These are phyloP conservation scores for Colletotrichum euphorbiae DNA, from an alignment of 2,329 filamentous ascomycete genomes.

Conservation along the genomic window DNA sequence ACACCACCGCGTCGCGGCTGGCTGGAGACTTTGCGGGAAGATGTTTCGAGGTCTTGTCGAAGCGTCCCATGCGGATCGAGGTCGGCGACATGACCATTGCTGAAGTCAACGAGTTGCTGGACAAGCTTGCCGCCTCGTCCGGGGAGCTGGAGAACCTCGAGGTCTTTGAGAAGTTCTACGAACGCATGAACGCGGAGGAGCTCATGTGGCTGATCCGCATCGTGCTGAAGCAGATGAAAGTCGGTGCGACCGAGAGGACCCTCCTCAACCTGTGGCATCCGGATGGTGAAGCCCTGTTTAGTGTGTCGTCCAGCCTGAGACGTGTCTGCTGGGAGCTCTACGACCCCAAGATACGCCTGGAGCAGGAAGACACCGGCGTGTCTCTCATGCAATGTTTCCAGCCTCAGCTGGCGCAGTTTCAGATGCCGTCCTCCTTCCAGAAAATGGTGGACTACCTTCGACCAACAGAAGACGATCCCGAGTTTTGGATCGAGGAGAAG, in stretches of 20 bases:
- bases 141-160: slow-evolving; percentile 87
- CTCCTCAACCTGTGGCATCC: slow-evolving; percentile 86
- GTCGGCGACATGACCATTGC: slow-evolving; percentile 85
- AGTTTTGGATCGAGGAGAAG: slow-evolving; percentile 99
- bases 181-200: slow-evolving; percentile 92
- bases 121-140: slow-evolving; percentile 78
- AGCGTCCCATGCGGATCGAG: slow-evolving; percentile 79
- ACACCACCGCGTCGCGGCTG: slow-evolving; percentile 69
- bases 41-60: slow-evolving; percentile 87
- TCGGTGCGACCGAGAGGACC: slow-evolving; percentile 87
- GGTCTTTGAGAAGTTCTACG: slow-evolving; percentile 87
- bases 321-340: slow-evolving; percentile 95
- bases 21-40: slow-evolving; percentile 93
- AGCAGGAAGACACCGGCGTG: slow-evolving; percentile 80
- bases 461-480: slow-evolving; percentile 74
- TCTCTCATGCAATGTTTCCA: slow-evolving; percentile 95
- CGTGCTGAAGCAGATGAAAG: slow-evolving; percentile 81
- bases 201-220: slow-evolving; percentile 95
- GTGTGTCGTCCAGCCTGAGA: slow-evolving; percentile 88
- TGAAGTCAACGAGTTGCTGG: slow-evolving; percentile 88
- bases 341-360: slow-evolving; percentile 77
- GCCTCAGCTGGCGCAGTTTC: slow-evolving; percentile 92
- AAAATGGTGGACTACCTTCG: slow-evolving; percentile 79
- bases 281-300: slow-evolving; percentile 83
- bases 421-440: slow-evolving; percentile 81